Conservation (phyloP, 306 rosid species). For the Neltuma alba region DNA sequence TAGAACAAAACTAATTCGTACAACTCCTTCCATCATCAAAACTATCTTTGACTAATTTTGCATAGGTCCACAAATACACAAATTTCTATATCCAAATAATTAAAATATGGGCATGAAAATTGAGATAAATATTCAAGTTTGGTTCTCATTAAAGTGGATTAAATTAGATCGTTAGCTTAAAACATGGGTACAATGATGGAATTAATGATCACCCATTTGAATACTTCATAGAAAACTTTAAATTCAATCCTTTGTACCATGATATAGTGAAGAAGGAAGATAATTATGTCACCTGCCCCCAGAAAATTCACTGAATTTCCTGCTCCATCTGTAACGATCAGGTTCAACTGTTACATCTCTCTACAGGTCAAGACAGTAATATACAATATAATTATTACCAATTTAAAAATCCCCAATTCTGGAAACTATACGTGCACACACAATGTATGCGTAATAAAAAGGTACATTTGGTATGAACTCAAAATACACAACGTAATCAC, state of each 20-base stretch:
- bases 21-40: background rate
- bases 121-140: background rate
- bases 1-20: background rate
- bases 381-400: background rate
- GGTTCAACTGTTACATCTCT: background rate
- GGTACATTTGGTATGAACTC: background rate
- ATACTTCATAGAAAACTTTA: background rate
- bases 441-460: background rate
- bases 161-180: background rate
- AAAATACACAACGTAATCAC: background rate
- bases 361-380: background rate
- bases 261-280: background rate
- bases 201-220: conserved; percentile 15
- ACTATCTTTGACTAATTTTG: background rate
- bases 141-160: background rate
- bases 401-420: background rate
- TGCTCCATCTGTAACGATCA: background rate
- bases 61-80: background rate
- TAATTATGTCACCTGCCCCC: conserved; percentile 7
- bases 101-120: background rate
- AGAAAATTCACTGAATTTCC: background rate
- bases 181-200: background rate
- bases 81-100: background rate
- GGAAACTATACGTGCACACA: background rate
- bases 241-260: background rate